Base-by-base conservation (phyloP, 139 green algal species). In the Chlamydomonas sp. region DNA sequence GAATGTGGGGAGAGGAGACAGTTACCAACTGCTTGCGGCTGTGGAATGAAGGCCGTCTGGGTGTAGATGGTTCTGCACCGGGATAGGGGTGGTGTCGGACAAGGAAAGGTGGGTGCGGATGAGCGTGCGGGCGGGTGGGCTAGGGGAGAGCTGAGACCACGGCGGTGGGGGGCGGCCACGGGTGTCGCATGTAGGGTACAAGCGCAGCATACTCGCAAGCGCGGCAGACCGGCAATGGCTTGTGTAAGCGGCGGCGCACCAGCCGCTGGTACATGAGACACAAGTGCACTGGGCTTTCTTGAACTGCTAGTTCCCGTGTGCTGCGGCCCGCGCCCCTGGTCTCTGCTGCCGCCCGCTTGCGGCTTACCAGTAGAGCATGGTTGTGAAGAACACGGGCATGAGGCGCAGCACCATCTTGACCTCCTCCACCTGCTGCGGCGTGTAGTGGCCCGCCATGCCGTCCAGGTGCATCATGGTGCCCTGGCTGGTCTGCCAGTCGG, bases 381-480 rank as follows among this genome's bases (percentile, higher is more conserved):
- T 98, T 85, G 95, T 94, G 85, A 94, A 93, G 91, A 99, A 99
- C 18, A 99, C 91, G 67, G 97, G 97, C 84, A 99, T 91, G 91
- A 99, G 93, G 72, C 97, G 93, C 89, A 98, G 86, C 84, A 99
- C 96, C 86, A 98, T 90, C 91, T 97, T 97, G 31, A 99, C 97
- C 93, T 99, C 97, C 90, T 98, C 96, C 78, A 98, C 96, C 93
- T 93, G 92, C 86, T 92, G 84, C 14, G 90, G 90, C 18, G 90
- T 94, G 90, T 94, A 94, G 75, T 83, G 74, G 20, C 90, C 90
- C 2, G 91, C 90, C 78, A 93, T 31, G 3, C 91, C 80, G 84
- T 88, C 60, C 71, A 83, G 15, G 81, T 91, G 80, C 83, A 93
- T 88, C 57, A 88, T 76, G 61, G 91, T 86, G 59, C 92, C 90